Evolutionary conservation across 306 rosid species (phyloP), one percentile per base, ranked within the genome.

Genomic region (Ormosia emarginata): DNA sequence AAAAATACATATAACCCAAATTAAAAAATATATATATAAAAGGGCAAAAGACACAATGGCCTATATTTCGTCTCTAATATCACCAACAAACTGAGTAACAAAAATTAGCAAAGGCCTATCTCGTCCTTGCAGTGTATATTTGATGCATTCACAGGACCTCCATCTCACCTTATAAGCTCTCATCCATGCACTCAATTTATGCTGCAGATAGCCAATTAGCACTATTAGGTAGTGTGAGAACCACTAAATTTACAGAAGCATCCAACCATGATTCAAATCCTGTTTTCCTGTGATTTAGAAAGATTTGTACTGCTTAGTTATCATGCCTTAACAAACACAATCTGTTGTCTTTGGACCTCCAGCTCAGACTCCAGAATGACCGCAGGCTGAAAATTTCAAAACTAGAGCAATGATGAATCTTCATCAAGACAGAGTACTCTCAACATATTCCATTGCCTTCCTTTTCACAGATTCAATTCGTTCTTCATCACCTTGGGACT

Each of bases 401-500:
- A 37, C 52, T 18, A 33, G 46, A 43, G 65, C 68, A 57, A 34
- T 18, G 14, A 14, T 40, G 44, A 47, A 67, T 32, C 37, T 40
- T 46, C 3, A 75, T 92, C 90, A 92, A 77, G 88, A 86, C 50
- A 90, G 6, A 63, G 93, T 80, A 80, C 82, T 90, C 86, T 92
- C 89, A 3, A 92, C 97, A 43, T 92, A 95, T 43, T 93, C 91
- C 89, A 95, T 81, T 52, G 99, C 98, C 84, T 88, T 92, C 85
- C 82, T 78, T 87, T 91, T 95, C 80, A 95, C 99, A 9, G 83
- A 88, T 71, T 92, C 94, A 3, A 92, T 89, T 59, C 93, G 85
- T 63, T 87, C 97, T 47, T 90, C 91, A 40, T 92, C 89, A 6
- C 98, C 99, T 10, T 75, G 85, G 36, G 92, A 86, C 89, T 90